Percentiles rank a stretch among this genome's conserved stretches.
These are phyloP conservation scores for Picochlorum sp. DNA, from an alignment of 139 green algal species.

Conservation along the genomic window DNA sequence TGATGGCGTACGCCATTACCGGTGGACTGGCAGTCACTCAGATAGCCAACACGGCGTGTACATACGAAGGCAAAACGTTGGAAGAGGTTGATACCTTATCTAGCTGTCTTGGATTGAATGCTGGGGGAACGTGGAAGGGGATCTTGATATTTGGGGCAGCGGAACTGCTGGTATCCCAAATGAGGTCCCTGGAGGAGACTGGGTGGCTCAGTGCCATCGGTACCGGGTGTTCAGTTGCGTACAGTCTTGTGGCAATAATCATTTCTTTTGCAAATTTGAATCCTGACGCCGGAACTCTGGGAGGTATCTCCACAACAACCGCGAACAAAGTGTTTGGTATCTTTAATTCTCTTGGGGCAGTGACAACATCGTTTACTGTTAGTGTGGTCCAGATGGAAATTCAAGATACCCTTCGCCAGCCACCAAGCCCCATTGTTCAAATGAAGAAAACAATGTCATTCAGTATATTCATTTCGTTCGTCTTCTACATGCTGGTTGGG, in stretches of 20 bases:
- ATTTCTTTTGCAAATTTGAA: constrained; percentile 6
- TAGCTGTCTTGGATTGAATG: neutral
- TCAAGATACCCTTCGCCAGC: constrained; percentile 25
- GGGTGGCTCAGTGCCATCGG: constrained; percentile 17
- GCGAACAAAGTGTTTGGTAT: constrained; percentile 14
- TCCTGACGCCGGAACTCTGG: neutral
- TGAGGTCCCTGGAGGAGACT: constrained; percentile 12
- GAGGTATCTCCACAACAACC: neutral
- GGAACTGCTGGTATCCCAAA: constrained; percentile 18
- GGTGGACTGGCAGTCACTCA: neutral
- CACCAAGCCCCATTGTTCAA: constrained; percentile 6
- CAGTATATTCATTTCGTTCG: constrained; percentile 3
- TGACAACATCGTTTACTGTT: constrained; percentile 10
- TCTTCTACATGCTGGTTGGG: constrained; percentile 26
- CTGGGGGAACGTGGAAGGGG: neutral
- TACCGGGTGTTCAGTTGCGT: constrained; percentile 9
- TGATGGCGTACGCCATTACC: neutral
- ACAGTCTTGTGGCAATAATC: constrained; percentile 15
- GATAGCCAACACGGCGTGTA: neutral
- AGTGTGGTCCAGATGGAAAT: constrained; percentile 2
- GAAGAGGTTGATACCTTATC: neutral
- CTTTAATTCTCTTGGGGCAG: constrained; percentile 21
- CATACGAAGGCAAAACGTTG: neutral
- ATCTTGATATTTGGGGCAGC: constrained; percentile 13
- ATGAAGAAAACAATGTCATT: constrained; percentile 12